These are phyloP conservation scores for Aspergillus bombycis DNA, from an alignment of 2,329 filamentous ascomycete genomes.

Conservation along the genomic window DNA sequence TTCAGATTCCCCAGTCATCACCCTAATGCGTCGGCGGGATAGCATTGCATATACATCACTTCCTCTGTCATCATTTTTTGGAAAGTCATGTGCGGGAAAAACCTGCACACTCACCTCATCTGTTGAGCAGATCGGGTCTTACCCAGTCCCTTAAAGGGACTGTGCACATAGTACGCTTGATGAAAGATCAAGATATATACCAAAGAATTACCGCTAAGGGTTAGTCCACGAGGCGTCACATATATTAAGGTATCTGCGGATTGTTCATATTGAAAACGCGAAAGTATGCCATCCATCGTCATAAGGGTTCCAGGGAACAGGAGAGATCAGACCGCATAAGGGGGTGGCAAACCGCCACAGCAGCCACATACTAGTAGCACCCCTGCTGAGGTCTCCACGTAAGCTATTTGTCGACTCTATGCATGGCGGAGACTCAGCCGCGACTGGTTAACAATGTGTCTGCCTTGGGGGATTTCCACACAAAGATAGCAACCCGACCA, in stretches of 20 bases:
- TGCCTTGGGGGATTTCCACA: background rate
- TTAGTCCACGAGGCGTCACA: background rate
- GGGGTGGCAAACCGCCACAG: background rate
- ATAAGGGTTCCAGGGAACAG: background rate
- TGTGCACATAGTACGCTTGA: background rate
- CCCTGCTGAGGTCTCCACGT: background rate
- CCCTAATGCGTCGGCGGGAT: too few relatives aligned
- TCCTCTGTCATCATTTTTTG: background rate
- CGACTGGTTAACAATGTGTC: too few relatives aligned
- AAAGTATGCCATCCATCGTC: background rate
- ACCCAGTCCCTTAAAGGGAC: background rate
- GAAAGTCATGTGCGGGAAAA: background rate
- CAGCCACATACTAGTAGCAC: background rate
- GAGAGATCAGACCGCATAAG: background rate
- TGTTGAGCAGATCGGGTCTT: background rate
- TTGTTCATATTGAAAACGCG: background rate
- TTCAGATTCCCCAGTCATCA: background rate
- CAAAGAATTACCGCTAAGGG: background rate
- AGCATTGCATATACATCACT: background rate
- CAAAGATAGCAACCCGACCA: background rate
- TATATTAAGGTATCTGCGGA: background rate
- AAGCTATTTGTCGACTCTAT: too few relatives aligned
- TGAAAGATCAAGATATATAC: background rate
- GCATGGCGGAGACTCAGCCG: too few relatives aligned
- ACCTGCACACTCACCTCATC: background rate